Conservation (phyloP, 441 rosid species). For the Populus tomentosa region DNA sequence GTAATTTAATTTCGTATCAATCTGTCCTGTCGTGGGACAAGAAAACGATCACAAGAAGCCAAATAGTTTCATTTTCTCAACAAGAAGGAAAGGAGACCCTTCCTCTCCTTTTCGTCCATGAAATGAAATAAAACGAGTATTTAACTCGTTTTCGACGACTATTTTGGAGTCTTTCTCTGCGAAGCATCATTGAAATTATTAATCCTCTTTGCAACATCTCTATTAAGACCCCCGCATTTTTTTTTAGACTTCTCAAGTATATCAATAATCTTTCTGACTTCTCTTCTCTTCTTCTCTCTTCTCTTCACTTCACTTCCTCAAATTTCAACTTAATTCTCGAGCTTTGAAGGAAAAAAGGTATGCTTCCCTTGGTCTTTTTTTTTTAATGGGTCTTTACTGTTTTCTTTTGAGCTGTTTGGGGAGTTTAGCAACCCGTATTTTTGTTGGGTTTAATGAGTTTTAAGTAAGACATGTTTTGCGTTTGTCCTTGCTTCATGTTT, state of each 20-base stretch:
- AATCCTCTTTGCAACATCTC: background rate
- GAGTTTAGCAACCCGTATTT: background rate
- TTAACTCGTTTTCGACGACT: constrained; percentile 27
- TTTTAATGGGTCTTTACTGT: background rate
- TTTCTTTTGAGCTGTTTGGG: background rate
- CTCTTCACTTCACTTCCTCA: background rate
- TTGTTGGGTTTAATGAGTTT: background rate
- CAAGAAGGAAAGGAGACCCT: background rate
- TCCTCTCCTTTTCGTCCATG: background rate
- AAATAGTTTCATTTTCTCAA: background rate
- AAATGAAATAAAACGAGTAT: background rate
- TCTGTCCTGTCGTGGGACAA: background rate
- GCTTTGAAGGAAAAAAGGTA: constrained; percentile 23
- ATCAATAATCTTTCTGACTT: background rate
- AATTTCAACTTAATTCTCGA: background rate
- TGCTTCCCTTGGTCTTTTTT: background rate
- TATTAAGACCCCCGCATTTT: background rate
- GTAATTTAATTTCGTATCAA: background rate
- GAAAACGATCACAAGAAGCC: background rate
- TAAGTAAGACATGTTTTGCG: background rate
- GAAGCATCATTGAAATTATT: constrained; percentile 11
- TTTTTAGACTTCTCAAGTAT: background rate
- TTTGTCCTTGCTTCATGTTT: background rate
- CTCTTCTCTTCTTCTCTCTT: background rate
- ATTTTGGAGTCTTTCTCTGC: background rate